A percentile compares a stretch with the other conserved stretches of the same genome.
Evolutionary conservation across 139 green algal genomes (phyloP).

Genomic region (Closterium sp.): DNA sequence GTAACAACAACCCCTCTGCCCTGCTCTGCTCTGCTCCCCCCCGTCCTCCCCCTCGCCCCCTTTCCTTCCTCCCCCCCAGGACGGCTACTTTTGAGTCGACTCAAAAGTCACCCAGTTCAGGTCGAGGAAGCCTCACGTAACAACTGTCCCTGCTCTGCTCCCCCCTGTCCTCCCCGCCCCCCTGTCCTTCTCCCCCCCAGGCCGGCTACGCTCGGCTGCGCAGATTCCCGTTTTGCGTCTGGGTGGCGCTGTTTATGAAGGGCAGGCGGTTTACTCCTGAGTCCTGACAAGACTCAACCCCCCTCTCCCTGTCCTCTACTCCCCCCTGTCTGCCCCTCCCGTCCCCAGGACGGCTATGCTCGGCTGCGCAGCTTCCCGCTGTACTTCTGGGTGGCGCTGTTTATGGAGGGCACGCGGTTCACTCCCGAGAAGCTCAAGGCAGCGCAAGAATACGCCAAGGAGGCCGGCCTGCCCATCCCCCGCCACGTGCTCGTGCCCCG

Average conservation of each 20-base stretch:
- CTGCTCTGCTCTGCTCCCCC: too few relatives aligned
- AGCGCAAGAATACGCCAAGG: constrained; percentile 41
- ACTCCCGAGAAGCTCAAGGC: constrained; percentile 40
- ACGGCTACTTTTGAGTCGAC: too few relatives aligned
- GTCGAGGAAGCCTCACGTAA: too few relatives aligned
- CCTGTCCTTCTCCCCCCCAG: constrained; percentile 5
- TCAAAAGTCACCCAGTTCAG: too few relatives aligned
- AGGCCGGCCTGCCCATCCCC: constrained; percentile 34
- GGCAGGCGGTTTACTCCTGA: constrained; percentile 46
- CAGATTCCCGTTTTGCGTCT: constrained; percentile 7
- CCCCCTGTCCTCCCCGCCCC: too few relatives aligned
- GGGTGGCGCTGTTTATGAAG: constrained; percentile 44
- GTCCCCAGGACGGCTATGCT: constrained; percentile 19
- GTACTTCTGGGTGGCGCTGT: constrained; percentile 38
- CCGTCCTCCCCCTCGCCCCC: too few relatives aligned
- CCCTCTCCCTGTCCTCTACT: too few relatives aligned
- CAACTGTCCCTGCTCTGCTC: too few relatives aligned
- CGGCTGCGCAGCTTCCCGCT: constrained; percentile 22
- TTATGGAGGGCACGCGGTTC: constrained; percentile 51
- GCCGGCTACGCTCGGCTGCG: constrained; percentile 13
- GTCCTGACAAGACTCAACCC: background rate
- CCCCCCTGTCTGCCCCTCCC: too few relatives aligned
- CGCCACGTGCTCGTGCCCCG: constrained; percentile 38
- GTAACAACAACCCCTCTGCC: too few relatives aligned
- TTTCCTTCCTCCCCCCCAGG: too few relatives aligned